phyloP scores from a whole-genome alignment of 1,284 basidiomycete species.

The Fomitopsis schrenkii region DNA sequence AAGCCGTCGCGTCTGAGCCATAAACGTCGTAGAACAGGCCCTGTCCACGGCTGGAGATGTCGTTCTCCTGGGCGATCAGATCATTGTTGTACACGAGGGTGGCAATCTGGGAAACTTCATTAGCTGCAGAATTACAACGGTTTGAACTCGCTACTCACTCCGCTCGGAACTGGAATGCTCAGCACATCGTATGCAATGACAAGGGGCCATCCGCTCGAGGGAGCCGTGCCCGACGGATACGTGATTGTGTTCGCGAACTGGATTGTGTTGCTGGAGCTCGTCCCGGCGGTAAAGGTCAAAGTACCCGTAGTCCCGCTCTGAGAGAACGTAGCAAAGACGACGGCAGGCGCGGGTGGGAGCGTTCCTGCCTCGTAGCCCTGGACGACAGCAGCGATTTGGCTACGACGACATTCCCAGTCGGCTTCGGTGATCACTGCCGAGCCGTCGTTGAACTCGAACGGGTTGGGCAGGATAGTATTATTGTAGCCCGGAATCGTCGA shows the following conservation, averaged over 20 bases:
- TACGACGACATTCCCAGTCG: slow-evolving; percentile 46
- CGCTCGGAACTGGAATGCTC: slow-evolving; percentile 44
- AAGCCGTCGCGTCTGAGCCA: slow-evolving; percentile 39
- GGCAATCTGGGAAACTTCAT: slow-evolving; percentile 28
- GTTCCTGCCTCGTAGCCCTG: slow-evolving; percentile 46
- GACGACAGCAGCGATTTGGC: slow-evolving; percentile 42
- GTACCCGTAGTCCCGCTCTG: slow-evolving; percentile 31
- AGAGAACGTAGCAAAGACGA: slow-evolving; percentile 35
- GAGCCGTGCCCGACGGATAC: slow-evolving; percentile 38
- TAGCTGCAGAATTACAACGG: too few species aligned
- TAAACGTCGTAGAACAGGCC: slow-evolving; percentile 54
- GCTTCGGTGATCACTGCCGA: slow-evolving; percentile 33
- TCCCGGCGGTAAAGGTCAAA: slow-evolving; percentile 38
- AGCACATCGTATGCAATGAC: slow-evolving; percentile 48
- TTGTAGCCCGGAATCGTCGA: slow-evolving; percentile 23
- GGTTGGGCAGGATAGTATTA: slow-evolving; percentile 42
- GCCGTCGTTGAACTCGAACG: slow-evolving; percentile 44
- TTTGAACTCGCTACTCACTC: slow-evolving; percentile 20
- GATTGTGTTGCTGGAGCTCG: slow-evolving; percentile 38
- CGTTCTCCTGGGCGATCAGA: slow-evolving; percentile 43
- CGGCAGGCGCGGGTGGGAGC: slow-evolving; percentile 37
- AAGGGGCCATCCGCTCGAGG: slow-evolving; percentile 38
- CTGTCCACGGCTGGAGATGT: slow-evolving; percentile 39
- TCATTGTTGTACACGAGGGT: slow-evolving; percentile 47
- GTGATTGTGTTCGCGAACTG: slow-evolving; percentile 41